Evolutionary conservation across 2,329 filamentous ascomycete genomes (phyloP).

Genomic region (Aureobasidium sp.): DNA sequence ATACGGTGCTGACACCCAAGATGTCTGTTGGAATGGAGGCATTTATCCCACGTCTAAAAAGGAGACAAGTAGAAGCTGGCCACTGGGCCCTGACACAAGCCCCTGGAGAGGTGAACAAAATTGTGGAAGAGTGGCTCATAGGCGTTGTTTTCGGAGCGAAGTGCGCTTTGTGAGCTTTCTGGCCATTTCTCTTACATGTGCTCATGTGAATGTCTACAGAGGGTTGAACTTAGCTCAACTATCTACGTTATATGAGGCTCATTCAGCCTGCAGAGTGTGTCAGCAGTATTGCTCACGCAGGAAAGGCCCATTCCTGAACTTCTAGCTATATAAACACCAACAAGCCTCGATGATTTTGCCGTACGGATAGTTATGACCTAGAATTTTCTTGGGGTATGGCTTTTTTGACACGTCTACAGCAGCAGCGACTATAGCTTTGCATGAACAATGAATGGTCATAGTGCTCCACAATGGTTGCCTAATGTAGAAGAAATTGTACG

Average conservation of each 20-base stretch:
- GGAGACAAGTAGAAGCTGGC: slow-evolving; percentile 57
- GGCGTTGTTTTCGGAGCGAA: neutral
- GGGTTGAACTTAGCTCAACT: neutral
- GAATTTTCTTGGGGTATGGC: neutral
- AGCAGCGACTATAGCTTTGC: neutral
- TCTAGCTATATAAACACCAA: too few species aligned
- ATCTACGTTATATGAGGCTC: neutral
- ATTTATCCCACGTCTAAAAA: neutral
- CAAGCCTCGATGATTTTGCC: too few species aligned
- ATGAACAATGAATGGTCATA: neutral
- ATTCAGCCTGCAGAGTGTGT: neutral
- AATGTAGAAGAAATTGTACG: neutral
- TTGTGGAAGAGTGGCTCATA: neutral
- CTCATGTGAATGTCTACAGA: neutral
- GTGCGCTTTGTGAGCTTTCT: neutral
- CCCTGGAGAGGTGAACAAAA: slow-evolving; percentile 29
- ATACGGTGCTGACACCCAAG: slow-evolving; percentile 64
- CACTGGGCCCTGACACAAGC: slow-evolving; percentile 84
- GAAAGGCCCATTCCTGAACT: too few species aligned
- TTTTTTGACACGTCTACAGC: neutral
- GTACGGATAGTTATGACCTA: too few species aligned
- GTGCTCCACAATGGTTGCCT: neutral
- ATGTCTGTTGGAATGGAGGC: slow-evolving; percentile 1
- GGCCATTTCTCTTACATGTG: too few species aligned
- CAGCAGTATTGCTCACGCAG: neutral